Evolutionary conservation across 2,329 filamentous ascomycete species (phyloP).

Genomic region (Xylaria arbuscula): DNA sequence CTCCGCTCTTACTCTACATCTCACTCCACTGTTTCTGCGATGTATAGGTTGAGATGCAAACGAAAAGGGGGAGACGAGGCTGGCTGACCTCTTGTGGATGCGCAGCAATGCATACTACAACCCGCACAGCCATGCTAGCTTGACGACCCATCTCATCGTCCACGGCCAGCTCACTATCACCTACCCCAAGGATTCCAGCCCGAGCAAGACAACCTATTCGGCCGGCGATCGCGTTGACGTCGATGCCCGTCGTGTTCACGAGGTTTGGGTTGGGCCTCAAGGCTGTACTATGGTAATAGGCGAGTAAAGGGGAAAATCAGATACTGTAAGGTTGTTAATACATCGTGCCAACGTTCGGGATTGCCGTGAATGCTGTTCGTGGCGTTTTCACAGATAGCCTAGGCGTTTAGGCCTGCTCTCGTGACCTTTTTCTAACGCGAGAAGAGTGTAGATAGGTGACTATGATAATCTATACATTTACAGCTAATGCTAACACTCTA

Average conservation of each 20-base stretch:
- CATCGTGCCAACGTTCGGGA: not conserved
- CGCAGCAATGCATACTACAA: conserved; percentile 73
- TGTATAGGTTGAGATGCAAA: conserved; percentile 4
- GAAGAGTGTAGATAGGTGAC: not conserved
- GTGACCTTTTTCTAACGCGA: not conserved
- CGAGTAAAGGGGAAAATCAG: conserved; percentile 54
- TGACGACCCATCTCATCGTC: conserved; percentile 77
- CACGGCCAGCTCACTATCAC: conserved; percentile 72
- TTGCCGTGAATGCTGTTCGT: not conserved
- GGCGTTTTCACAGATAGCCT: not conserved
- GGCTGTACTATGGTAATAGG: conserved; percentile 77
- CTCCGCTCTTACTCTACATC: not conserved
- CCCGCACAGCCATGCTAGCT: conserved; percentile 71
- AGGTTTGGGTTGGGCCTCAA: conserved; percentile 74
- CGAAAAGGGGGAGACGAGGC: conserved; percentile 28
- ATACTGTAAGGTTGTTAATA: conserved; percentile 4
- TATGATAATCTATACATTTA: not conserved
- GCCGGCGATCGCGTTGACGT: conserved; percentile 74
- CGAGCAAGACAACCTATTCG: conserved; percentile 68
- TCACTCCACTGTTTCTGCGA: not conserved
- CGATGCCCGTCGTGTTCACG: conserved; percentile 70
- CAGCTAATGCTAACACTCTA: not conserved
- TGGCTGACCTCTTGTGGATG: conserved; percentile 33
- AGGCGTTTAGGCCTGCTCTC: not conserved
- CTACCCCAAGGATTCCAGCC: conserved; percentile 69